Percentiles rank a stretch among this genome's conserved stretches.
Conservation (phyloP, 805 yeast species). For the Lipomyces lipofer region DNA sequence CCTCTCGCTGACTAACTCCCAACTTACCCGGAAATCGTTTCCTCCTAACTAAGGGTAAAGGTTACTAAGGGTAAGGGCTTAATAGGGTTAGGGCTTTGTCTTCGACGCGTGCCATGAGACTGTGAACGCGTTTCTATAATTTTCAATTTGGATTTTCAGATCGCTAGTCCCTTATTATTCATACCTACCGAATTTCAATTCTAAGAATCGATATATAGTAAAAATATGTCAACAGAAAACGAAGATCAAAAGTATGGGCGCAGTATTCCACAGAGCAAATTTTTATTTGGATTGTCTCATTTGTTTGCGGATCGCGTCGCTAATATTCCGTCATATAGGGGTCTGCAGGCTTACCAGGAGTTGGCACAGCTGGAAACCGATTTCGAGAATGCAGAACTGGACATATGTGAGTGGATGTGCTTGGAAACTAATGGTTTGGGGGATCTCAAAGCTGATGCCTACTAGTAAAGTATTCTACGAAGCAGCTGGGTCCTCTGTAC, state of each 20-base stretch:
- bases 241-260: background rate
- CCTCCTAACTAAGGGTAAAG: no score
- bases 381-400: conserved; percentile 17
- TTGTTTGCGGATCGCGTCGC: background rate
- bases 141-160: no score
- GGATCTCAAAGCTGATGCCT: background rate
- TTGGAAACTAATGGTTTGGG: background rate
- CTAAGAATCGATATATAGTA: no score
- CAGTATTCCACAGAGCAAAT: background rate
- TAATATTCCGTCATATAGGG: background rate
- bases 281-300: background rate
- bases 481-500: conserved; percentile 57
- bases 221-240: background rate
- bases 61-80: no score
- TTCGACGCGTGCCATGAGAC: no score
- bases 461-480: conserved; percentile 27
- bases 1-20: no score
- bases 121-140: no score
- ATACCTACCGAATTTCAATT: no score
- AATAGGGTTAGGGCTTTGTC: no score
- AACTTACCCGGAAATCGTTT: no score
- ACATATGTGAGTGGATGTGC: conserved; percentile 3
- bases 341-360: conserved; percentile 20
- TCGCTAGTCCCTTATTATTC: no score
- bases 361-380: conserved; percentile 34